Base-by-base conservation (phyloP, 2,329 filamentous ascomycete species). In the Coniochaeta sp. region DNA sequence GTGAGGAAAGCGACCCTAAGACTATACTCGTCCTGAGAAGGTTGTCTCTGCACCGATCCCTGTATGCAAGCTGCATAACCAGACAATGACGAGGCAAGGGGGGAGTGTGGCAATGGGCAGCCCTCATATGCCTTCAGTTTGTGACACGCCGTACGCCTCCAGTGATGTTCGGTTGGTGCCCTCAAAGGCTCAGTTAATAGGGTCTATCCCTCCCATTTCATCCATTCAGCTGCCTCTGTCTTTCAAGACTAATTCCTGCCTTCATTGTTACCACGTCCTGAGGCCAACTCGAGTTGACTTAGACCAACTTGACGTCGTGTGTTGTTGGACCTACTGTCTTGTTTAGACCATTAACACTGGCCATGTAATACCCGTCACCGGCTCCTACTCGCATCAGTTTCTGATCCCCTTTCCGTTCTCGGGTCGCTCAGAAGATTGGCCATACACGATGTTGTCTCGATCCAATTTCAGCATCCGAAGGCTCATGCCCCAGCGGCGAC, bases 391-490 rank as follows among this genome's bases (percentile, higher is more conserved):
- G 13, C 28, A 18, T 16, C 20, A 31, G n/a, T 45, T 33, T 33
- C 16, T 51, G 22, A 53, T 57, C 57, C 58, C 58, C 61, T 61
- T 52, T n/a, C n/a, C n/a, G n/a, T 16, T 30, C 42, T 6, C 10
- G 26, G 26, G 24, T 20, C 9, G 3, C 45, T 20, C 16, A 12
- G 28, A 12, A 31, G 14, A 18, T 46, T n/a, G 31, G 35, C 51
- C 30, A 14, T 49, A 55, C 63, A 69, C 52, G 53, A 75, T 72
- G 62, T 60, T 68, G 65, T 71, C 72, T 52, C 69, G 66, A 56
- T 65, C 70, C 46, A 63, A 63, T 55, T 69, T 74, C 60, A 72
- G 62, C 60, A 73, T 76, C 57, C 69, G 72, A 54, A 69, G 67
- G 61, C 62, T 75, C 26, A 69, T 74, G 54, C 65, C 66, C 30